Evolutionary conservation across 306 rosid species (phyloP).

Genomic region (Quercus glauca): DNA sequence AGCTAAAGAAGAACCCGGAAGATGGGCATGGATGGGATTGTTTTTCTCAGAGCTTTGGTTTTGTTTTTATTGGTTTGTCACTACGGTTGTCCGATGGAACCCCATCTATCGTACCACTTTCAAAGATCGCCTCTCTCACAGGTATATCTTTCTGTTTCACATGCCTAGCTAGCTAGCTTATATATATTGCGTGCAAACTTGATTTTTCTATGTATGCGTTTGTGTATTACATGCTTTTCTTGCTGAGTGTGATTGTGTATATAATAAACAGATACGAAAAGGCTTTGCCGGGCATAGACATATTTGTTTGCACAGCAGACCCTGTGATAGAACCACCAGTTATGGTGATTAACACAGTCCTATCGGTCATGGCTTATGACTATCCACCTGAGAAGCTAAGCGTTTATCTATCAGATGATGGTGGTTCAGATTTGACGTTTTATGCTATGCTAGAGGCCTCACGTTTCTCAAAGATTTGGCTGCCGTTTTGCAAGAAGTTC

Average conservation of each 20-base stretch:
- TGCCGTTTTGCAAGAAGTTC: conserved; percentile 6
- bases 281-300: neutral
- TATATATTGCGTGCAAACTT: no score
- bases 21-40: conserved; percentile 10
- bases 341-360: neutral
- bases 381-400: neutral
- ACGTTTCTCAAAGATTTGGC: conserved; percentile 1
- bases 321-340: neutral
- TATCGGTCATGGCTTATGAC: neutral
- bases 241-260: neutral
- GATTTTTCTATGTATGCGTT: no score
- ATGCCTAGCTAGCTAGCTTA: neutral
- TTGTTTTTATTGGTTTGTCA: neutral
- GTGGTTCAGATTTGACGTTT: neutral
- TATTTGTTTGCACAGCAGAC: neutral
- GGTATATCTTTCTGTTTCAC: neutral
- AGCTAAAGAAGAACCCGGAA: neutral
- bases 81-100: neutral
- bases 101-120: conserved; percentile 3
- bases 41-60: conserved; percentile 11
- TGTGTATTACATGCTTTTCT: neutral
- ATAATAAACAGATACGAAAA: neutral
- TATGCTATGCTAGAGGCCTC: conserved; percentile 2
- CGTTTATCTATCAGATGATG: neutral
- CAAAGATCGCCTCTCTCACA: conserved; percentile 6